Base-by-base conservation (phyloP, 2,329 filamentous ascomycete species). In the Uncinocarpus reesii region DNA sequence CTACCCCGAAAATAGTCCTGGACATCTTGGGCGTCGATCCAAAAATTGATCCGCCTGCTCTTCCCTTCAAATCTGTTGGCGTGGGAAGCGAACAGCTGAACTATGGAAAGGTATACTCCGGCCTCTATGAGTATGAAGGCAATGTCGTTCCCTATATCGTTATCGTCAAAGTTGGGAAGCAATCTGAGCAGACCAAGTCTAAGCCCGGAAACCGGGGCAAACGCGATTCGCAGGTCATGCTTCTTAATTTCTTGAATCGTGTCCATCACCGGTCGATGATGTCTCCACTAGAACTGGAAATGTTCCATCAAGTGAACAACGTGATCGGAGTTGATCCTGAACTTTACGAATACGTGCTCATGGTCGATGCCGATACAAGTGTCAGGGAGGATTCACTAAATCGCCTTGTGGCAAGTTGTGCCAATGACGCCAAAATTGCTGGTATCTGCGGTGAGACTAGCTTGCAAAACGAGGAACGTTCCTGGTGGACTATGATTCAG, bases 401-500 rank as follows among this genome's bases (percentile, higher is more conserved):
- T 65, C 80, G 90, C 45, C 77, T 98, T 4, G 90, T 98, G 15
- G 86, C 92, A 49, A 85, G 85, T 44, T 98, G 89, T 68, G 83
- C 86, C 56, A 89, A 95, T 60, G 87, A 98, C 64, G 83, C 87
- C 26, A 95, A 93, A 72, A 95, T 98, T 70, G 88, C 86, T 20
- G 92, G 90, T 69, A 95, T 96, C 53, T 98, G 92, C 65, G 92
- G 92, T 63, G 92, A 98, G 66, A 98, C 92, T 1, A 92, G 83
- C 66, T 74, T 98, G 60, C 86, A 95, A 64, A 98, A 98, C 60
- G 90, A 95, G 65, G 87, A 95, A 59, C 78, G 83, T 56, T 89
- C 83, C 60, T 96, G 89, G 88, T 95, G 87, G 86, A 98, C 92
- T 10, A 98, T 98, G 92, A 98, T 98, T 61, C 92, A 98, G 66